These are phyloP conservation scores for Hypomyces perniciosus DNA, from an alignment of 2,329 filamentous ascomycete genomes.

Conservation along the genomic window DNA sequence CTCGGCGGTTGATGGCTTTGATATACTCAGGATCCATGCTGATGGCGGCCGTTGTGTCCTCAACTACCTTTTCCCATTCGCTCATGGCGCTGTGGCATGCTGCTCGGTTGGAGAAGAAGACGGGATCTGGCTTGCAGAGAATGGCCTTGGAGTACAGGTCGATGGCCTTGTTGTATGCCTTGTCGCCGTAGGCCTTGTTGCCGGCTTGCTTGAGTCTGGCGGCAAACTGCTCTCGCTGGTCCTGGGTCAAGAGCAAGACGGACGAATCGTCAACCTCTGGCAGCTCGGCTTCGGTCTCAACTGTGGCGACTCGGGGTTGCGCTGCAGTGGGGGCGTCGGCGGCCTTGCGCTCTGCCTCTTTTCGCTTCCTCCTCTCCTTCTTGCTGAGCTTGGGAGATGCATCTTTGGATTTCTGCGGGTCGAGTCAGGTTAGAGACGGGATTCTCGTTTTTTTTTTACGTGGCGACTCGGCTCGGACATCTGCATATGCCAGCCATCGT, in stretches of 20 bases:
- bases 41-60: constrained; percentile 92
- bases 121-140: constrained; percentile 91
- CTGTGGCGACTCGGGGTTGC: constrained; percentile 44
- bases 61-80: constrained; percentile 93
- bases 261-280: constrained; percentile 59
- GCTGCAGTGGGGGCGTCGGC: constrained; percentile 33
- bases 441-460: neutral
- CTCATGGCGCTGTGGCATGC: constrained; percentile 93
- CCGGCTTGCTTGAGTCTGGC: constrained; percentile 89
- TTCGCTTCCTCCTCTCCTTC: constrained; percentile 83
- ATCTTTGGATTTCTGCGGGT: constrained; percentile 37
- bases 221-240: constrained; percentile 81
- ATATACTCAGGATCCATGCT: constrained; percentile 92
- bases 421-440: neutral
- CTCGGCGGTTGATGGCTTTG: constrained; percentile 93
- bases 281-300: constrained; percentile 59
- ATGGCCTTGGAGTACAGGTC: constrained; percentile 94
- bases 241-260: constrained; percentile 43
- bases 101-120: constrained; percentile 98
- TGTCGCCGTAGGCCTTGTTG: constrained; percentile 92
- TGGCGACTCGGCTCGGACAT: neutral
- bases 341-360: constrained; percentile 64
- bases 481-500: constrained; percentile 1
- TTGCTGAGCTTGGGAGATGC: constrained; percentile 70
- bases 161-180: constrained; percentile 91